phyloP scores from a whole-genome alignment of 805 yeast species.

The Ogataea methylovora region DNA sequence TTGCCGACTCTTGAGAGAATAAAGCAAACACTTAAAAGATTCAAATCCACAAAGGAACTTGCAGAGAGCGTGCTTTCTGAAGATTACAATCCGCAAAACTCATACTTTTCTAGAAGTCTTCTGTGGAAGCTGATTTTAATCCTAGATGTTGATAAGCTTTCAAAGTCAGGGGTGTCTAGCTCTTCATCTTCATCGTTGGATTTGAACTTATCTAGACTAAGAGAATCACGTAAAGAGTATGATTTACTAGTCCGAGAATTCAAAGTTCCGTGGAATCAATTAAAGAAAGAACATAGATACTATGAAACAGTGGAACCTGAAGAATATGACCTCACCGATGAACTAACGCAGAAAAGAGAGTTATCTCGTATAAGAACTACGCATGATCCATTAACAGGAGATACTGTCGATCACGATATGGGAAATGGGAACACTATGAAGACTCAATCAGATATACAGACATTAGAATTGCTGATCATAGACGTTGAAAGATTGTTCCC shows the following conservation, averaged over 20 bases:
- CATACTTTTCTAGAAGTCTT: conserved; percentile 15
- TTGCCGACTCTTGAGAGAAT: neutral
- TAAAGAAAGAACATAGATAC: conserved; percentile 16
- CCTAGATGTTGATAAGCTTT: too few relatives aligned
- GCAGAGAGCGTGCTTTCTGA: neutral
- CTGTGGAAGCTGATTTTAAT: conserved; percentile 13
- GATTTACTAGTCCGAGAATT: conserved; percentile 14
- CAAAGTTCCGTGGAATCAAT: conserved; percentile 27
- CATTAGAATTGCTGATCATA: conserved; percentile 34
- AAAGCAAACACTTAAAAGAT: neutral
- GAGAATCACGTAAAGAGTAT: conserved; percentile 12
- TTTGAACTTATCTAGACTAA: conserved; percentile 9
- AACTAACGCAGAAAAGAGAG: conserved; percentile 6
- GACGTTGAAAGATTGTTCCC: conserved; percentile 51
- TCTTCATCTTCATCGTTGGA: neutral
- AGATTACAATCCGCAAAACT: neutral
- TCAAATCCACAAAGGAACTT: neutral
- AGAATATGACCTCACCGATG: conserved; percentile 21
- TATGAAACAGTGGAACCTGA: conserved; percentile 5
- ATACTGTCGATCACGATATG: neutral
- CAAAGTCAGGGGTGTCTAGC: neutral
- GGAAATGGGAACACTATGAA: neutral
- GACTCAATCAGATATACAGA: conserved; percentile 27
- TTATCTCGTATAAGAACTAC: conserved; percentile 10
- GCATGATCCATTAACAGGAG: conserved; percentile 14